Percentiles rank a stretch among this genome's conserved stretches.
phyloP scores from a whole-genome alignment of 129 eudicot genomes.

The Rutidosis leptorrhynchoides region DNA sequence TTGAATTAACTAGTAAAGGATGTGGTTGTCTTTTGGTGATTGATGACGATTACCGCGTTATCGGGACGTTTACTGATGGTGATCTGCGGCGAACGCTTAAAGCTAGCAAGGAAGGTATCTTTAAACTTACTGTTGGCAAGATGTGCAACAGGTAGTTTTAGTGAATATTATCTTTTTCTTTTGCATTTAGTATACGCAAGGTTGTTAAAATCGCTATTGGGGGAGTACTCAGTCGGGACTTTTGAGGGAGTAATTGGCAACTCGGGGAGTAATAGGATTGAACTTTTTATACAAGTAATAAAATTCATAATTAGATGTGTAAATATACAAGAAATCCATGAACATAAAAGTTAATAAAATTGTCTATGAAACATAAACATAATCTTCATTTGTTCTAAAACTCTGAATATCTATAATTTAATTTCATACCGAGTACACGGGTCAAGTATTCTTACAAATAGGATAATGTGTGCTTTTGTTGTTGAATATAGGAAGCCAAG shows the following conservation, averaged over 20 bases:
- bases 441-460: not conserved
- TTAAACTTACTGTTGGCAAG: constrained; percentile 89
- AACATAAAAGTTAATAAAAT: no score
- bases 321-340: no score
- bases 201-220: no score
- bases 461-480: not conserved
- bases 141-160: constrained; percentile 90
- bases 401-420: no score
- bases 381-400: no score
- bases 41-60: constrained; percentile 60
- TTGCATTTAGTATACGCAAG: not conserved
- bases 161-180: not conserved
- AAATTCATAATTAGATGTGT: no score
- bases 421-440: no score
- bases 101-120: constrained; percentile 92
- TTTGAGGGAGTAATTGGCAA: no score
- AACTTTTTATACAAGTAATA: no score
- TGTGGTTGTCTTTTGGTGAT: constrained; percentile 94
- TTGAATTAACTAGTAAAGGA: constrained; percentile 90
- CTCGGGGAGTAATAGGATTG: no score
- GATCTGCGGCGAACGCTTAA: constrained; percentile 88
- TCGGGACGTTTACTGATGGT: constrained; percentile 96
- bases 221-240: no score
- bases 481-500: constrained; percentile 66
- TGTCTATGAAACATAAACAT: no score